These are phyloP conservation scores for Cordyceps tenuipes DNA, from an alignment of 2,329 filamentous ascomycete genomes.

Conservation along the genomic window DNA sequence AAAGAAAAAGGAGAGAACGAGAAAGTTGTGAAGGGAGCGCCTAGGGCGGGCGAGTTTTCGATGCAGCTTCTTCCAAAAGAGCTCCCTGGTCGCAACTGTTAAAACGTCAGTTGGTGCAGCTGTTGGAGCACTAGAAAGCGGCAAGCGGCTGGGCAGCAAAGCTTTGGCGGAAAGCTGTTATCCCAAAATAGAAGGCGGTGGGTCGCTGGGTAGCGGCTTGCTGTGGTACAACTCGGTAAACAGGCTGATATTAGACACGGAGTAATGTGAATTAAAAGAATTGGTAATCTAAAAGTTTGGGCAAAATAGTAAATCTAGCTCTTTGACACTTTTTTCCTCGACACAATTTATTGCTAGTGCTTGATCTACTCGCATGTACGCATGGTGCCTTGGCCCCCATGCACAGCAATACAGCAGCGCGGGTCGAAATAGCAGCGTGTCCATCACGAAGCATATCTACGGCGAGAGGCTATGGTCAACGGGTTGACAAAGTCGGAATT, in stretches of 20 bases:
- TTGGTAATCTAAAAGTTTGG: no score
- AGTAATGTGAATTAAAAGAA: background rate
- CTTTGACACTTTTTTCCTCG: no score
- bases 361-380: background rate
- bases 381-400: background rate
- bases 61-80: background rate
- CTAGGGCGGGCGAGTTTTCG: background rate
- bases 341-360: background rate
- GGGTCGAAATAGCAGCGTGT: background rate
- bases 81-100: slow-evolving; percentile 2
- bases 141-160: slow-evolving; percentile 8
- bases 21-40: background rate
- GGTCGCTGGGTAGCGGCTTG: background rate
- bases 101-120: background rate
- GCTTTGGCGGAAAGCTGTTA: background rate
- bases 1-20: background rate
- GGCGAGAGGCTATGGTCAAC: background rate
- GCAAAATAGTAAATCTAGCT: background rate
- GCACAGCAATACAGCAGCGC: background rate
- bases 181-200: slow-evolving; percentile 15
- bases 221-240: background rate
- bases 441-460: background rate
- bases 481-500: no score
- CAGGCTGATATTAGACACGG: no score
- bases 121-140: slow-evolving; percentile 4